Base-by-base conservation (phyloP, 768 basidiomycete genomes). In the Ramaria rubella region DNA sequence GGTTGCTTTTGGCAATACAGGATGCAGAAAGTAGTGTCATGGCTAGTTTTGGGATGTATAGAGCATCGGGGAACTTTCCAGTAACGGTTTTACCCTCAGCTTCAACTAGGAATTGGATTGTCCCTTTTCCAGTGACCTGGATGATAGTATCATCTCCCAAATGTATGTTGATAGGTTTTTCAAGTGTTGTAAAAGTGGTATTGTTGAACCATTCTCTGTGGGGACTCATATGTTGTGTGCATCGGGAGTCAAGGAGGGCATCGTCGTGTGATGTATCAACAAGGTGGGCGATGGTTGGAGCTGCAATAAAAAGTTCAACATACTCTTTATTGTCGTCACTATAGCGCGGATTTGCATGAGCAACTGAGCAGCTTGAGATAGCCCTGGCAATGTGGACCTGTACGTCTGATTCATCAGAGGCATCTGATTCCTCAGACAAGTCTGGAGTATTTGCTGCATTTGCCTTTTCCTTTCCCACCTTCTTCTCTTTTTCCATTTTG, bases 31-130 rank as follows among this genome's bases (percentile, higher is more conserved):
- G n/a, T n/a, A n/a, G n/a, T n/a, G n/a, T 61, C 21, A 50, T 40
- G 30, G 55, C 48, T 30, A 63, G 55, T 17, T 57, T 51, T 19
- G 58, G 62, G 23, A 60, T 55, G 49, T 59, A 42, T 2, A 63
- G 21, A 23, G 42, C 49, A 57, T n/a, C 36, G 11, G 36, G 36
- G n/a, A 38, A 38, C n/a, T 38, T 38, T 11, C 36, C 36, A n/a
- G 11, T n/a, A 11, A 38, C 36, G n/a, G n/a, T n/a, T 38, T 38
- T 11, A n/a, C 36, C 36, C 11, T 38, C 36, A 11, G 36, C 36
- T 11, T 38, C 36, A n/a, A 38, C n/a, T 11, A 38, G 36, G 36
- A 38, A 38, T 38, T 38, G 36, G 11, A 38, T 11, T n/a, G 36
- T 38, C n/a, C 36, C 36, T 11, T 11, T n/a, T 38, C 36, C 36